phyloP scores from a whole-genome alignment of 2,329 filamentous ascomycete species.

The Colletotrichum graminicola region DNA sequence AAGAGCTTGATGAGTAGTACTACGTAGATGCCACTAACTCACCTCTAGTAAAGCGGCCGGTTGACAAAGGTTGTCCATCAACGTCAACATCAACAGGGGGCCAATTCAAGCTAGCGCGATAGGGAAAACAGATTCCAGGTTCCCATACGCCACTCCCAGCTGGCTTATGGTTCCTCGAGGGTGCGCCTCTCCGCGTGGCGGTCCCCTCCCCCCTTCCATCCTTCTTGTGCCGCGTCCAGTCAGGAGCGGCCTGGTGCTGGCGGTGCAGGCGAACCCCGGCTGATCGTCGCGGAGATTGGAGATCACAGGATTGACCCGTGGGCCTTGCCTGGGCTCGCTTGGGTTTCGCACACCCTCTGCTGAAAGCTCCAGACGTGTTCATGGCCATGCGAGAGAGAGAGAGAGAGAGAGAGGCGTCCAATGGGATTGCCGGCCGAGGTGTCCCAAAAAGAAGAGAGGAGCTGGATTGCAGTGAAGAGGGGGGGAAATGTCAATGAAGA shows the following conservation, averaged over 20 bases:
- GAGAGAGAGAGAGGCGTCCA: conserved; percentile 29
- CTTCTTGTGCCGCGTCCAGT: conserved; percentile 20
- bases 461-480: background rate
- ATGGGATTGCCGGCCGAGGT: conserved; percentile 31
- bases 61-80: conserved; percentile 4
- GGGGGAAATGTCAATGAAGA: background rate
- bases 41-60: background rate
- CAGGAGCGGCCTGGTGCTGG: conserved; percentile 19
- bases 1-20: background rate
- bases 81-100: conserved; percentile 17
- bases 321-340: conserved; percentile 16
- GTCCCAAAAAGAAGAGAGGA: background rate
- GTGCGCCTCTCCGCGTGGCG: conserved; percentile 39
- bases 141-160: conserved; percentile 1
- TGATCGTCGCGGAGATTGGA: conserved; percentile 44
- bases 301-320: conserved; percentile 44
- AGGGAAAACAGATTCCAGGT: conserved; percentile 25
- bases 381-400: conserved; percentile 3
- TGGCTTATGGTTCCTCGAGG: conserved; percentile 21
- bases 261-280: conserved; percentile 38
- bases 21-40: background rate
- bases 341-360: background rate
- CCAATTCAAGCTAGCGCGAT: conserved; percentile 22
- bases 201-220: background rate
- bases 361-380: background rate